Base-by-base conservation (phyloP, 129 eudicot species). In the Dittrichia graveolens region DNA sequence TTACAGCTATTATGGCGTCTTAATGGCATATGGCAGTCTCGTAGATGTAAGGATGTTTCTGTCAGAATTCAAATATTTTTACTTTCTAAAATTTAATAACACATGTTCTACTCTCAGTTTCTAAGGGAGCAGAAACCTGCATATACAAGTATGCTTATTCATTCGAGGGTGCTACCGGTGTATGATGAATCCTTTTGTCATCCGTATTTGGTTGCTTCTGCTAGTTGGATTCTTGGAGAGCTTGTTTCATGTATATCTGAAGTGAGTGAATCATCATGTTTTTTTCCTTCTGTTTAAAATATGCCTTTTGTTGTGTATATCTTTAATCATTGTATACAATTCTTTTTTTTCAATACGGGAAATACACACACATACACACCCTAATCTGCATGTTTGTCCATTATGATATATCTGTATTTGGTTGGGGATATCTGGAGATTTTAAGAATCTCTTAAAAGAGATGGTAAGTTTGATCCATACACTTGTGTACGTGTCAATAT, bases 11-110 rank as follows among this genome's bases (percentile, higher is more conserved):
- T 86, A 66, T 52, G 96, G 96, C 24, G 89, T 86, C 67, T 80
- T 89, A n/a, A 86, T 89, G 96, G 96, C 91, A 71, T 89, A 86
- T 53, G 88, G 96, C 75, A 86, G 85, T 81, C 85, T 89, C 45
- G 67, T 76, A 56, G 91, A 89, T 84, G 96, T 89, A 86, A 83
- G 95, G 37, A 63, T 48, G 46, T 78, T 64, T 71, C 37, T 14
- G 49, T 58, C 69, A 47, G 5, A 58, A 19, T 13, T 77, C 31
- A 24, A 24, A 24, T 24, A 24, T 24, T 24, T 2, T 24, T 24
- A 24, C 31, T 24, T 24, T 24, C 0, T 47, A 46, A 61, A 35
- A 47, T 16, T 48, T 73, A 37, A 15, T 61, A 9, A 38, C 19
- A 4, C 48, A 14, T 40, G 49, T 47, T 10, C 16, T 48, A 37